These are phyloP conservation scores for Phaffia rhodozyma DNA, from an alignment of 1,284 basidiomycete genomes.

Conservation along the genomic window DNA sequence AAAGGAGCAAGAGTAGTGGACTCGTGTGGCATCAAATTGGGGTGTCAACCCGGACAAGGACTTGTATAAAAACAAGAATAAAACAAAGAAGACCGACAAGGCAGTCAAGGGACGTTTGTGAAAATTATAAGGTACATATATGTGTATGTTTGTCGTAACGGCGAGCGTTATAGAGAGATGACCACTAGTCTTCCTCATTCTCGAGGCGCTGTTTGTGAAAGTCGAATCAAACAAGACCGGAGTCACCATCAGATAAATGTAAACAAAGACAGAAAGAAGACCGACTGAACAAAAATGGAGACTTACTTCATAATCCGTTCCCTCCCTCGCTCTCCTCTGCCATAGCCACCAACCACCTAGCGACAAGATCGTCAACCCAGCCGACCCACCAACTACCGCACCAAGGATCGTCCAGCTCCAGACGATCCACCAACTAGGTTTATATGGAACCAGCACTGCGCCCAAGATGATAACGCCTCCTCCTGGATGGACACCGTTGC, in stretches of 20 bases:
- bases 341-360: slow-evolving; percentile 14
- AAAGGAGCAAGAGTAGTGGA: too few species aligned
- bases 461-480: slow-evolving; percentile 88
- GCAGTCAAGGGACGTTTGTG: too few species aligned
- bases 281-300: not conserved
- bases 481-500: slow-evolving; percentile 34
- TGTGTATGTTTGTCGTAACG: too few species aligned
- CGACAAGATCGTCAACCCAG: not conserved
- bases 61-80: too few species aligned
- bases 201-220: slow-evolving; percentile 6
- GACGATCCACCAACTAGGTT: slow-evolving; percentile 65
- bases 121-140: too few species aligned
- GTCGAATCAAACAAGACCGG: not conserved
- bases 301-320: slow-evolving; percentile 11
- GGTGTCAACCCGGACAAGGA: too few species aligned
- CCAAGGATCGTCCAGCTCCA: slow-evolving; percentile 41
- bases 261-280: not conserved
- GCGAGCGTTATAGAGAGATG: too few species aligned
- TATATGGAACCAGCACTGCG: slow-evolving; percentile 67
- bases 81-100: too few species aligned
- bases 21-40: too few species aligned
- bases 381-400: slow-evolving; percentile 1
- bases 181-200: slow-evolving; percentile 14
- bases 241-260: not conserved
- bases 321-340: slow-evolving; percentile 3